Percentiles rank a stretch among this genome's conserved stretches.
These are phyloP conservation scores for Aspergillus japonicus DNA, from an alignment of 2,329 filamentous ascomycete genomes.

Conservation along the genomic window DNA sequence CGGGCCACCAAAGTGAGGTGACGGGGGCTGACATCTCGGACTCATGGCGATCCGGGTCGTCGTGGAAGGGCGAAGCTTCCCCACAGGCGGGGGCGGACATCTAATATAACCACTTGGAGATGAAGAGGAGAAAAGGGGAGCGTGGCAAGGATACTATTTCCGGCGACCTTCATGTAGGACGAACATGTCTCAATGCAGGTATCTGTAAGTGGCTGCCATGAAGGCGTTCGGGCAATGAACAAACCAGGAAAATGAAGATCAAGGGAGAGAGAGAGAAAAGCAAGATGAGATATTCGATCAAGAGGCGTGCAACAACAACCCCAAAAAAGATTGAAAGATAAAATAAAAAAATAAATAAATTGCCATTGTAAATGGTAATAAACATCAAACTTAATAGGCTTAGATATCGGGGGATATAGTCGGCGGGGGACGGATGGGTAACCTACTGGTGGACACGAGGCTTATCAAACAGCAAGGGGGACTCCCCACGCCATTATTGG, in stretches of 20 bases:
- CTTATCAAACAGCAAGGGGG: slow-evolving; percentile 32
- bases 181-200: slow-evolving; percentile 5
- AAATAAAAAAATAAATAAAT: not conserved
- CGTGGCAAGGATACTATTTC: not conserved
- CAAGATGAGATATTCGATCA: not conserved
- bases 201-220: slow-evolving; percentile 8
- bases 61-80: not conserved
- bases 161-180: not conserved
- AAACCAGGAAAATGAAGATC: not conserved
- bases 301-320: not conserved
- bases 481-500: slow-evolving; percentile 13
- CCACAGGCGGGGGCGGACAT: not conserved
- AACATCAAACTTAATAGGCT: slow-evolving; percentile 8
- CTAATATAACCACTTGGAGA: slow-evolving; percentile 9
- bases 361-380: not conserved
- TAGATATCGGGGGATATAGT: slow-evolving; percentile 9
- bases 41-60: slow-evolving; percentile 16
- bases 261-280: not conserved
- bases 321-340: not conserved
- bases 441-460: slow-evolving; percentile 15
- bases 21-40: slow-evolving; percentile 28
- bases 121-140: not conserved
- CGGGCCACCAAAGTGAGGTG: slow-evolving; percentile 47
- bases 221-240: not conserved
- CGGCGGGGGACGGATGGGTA: slow-evolving; percentile 3